Evolutionary conservation across 345 rosid species (phyloP), one percentile per base, ranked within the genome.

Genomic region (Citrus mangshanensis): DNA sequence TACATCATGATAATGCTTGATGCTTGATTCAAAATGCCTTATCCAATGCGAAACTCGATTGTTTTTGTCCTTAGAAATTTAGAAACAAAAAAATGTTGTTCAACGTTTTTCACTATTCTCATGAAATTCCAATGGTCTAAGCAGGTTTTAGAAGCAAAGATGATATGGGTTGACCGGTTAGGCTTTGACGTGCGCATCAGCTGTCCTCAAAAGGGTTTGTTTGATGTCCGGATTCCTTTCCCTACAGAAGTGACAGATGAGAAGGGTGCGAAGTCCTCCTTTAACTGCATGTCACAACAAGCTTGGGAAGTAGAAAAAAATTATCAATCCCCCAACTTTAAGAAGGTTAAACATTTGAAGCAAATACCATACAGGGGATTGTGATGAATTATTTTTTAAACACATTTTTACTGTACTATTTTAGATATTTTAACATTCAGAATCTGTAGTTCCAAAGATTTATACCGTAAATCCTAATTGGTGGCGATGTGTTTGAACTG

Each of bases 291-390:
- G 98, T 93, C 98, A 35, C 97, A 95, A 74, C 86, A 86, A 16
- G 98, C 98, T 37, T 93, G 98, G 98, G 98, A 95, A 86, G 92
- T 92, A 63, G 98, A 93, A 84, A 95, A 91, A 81, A 88, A 89
- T 78, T 89, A 85, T 80, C 82, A 82, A 25, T 78, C 77, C 2
- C 84, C 88, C 0, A 88, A 88, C 65, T 89, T 92, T 77, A 19
- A 85, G 81, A 95, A 91, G 88, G 98, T 91, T 61, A 90, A 85
- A 77, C 88, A 87, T 55, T 75, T 92, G 79, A 95, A 91, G 84
- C 91, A 78, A 82, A 82, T 92, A n/a, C 63, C 80, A 14, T 74
- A 83, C 14, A 73, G 60, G 30, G 61, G 77, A 78, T 68, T 82
- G 75, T 78, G 75, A 73, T 66, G 59, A 65, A 4, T 64, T 59